Conservation (phyloP, 2,329 filamentous ascomycete species). For the Fusarium lateritium region DNA sequence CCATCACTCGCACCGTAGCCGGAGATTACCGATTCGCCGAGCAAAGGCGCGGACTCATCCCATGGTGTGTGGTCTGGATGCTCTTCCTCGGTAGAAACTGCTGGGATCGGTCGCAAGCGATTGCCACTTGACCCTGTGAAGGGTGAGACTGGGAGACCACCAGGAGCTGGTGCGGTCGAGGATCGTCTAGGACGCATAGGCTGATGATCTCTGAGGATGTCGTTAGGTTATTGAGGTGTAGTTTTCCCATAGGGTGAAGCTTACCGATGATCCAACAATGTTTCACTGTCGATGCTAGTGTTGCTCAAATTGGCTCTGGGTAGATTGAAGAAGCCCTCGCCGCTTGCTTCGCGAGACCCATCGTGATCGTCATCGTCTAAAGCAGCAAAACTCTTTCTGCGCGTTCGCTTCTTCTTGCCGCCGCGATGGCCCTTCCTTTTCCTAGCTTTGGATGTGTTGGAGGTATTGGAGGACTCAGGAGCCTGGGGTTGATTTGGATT, state of each 20-base stretch:
- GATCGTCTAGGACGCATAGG: constrained; percentile 75
- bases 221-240: neutral
- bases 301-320: constrained; percentile 76
- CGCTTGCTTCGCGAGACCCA: constrained; percentile 53
- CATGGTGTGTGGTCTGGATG: constrained; percentile 60
- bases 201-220: constrained; percentile 66
- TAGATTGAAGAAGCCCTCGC: constrained; percentile 65
- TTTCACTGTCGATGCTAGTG: constrained; percentile 91
- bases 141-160: constrained; percentile 53
- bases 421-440: constrained; percentile 81
- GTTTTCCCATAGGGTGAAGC: constrained; percentile 28
- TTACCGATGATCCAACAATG: constrained; percentile 87
- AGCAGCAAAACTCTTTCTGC: constrained; percentile 85
- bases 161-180: constrained; percentile 61
- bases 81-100: constrained; percentile 62
- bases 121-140: constrained; percentile 50
- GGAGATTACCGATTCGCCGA: constrained; percentile 58
- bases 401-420: constrained; percentile 82
- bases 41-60: constrained; percentile 69
- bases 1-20: constrained; percentile 62
- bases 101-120: constrained; percentile 56
- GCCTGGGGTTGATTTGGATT: constrained; percentile 24
- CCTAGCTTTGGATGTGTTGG: constrained; percentile 57
- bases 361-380: constrained; percentile 69
- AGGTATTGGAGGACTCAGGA: constrained; percentile 38